Evolutionary conservation across 306 rosid species (phyloP), one percentile per base, ranked within the genome.

Genomic region (Lupinus albus): DNA sequence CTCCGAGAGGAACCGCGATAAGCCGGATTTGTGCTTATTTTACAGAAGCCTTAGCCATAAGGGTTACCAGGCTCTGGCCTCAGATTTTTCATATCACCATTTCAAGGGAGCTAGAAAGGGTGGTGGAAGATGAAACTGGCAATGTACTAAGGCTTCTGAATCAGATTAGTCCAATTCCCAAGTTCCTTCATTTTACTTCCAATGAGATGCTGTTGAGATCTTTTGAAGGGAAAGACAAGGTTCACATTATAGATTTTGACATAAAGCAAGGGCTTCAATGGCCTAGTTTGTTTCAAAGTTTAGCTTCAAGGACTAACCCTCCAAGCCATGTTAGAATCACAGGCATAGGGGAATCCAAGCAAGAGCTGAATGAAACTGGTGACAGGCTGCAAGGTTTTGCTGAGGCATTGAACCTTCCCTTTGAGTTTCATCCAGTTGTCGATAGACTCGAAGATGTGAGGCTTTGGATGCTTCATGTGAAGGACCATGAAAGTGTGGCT

Each of bases 381-480:
- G 99, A 94, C 33, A 81, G 99, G 9, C 88, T 94, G 1, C 79
- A 96, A 0, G 96, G 92, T 2, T 88, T 94, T 8, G 99, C 99
- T 0, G 91, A 86, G 51, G 89, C 92, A 0, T 63, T 94, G 53
- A 86, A 85, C 83, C 78, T 94, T 11, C 97, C 97, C n/a, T 94
- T 94, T 0, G 97, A 90, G 84, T 94, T 94, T 21, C 99, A 91
- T 41, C 90, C 96, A 0, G 99, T 94, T 1, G 99, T 94, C 53
- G 99, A 94, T 73, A 84, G 99, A 61, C 84, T 94, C 16, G 99
- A 94, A 67, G 99, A 94, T 39, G 99, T 94, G 68, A 84, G 99
- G 67, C 86, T 94, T 9, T 94, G 99, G 99, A 94, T 94, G 99
- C 97, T 94, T 67, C 97, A 91, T 70, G 97, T 94, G 52, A 94